Evolutionary conservation across 2,329 filamentous ascomycete genomes (phyloP), one percentile per base, ranked within the genome.

Genomic region (Sphaerulina musiva): DNA sequence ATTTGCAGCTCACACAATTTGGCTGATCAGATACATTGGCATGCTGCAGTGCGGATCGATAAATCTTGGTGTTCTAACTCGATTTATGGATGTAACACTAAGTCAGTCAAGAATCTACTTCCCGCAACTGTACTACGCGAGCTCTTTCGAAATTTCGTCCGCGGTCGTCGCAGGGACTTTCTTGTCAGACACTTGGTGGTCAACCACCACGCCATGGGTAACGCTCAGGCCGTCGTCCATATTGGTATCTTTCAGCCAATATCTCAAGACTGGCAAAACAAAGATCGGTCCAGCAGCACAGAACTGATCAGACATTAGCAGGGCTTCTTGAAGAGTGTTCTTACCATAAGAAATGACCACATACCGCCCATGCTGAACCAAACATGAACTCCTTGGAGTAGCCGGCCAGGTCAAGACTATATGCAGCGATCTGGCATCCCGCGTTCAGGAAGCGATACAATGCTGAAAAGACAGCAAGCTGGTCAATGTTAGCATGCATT

Each of bases 1-100:
- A 70, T 38, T 51, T 71, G 10, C 62, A 69, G 52, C 59, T 71
- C 38, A 69, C 67, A 34, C 68, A 70, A 51, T 38, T 56, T 32
- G 38, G 42, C 38, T 51, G 11, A 20, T 9, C 10, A 17, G 14
- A 1, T 17, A 44, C 10, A 6, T 26, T 26, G 41, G 4, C 10
- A 9, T 29, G 41, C 10, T 36, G 34, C 9, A 36, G 34, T 26
- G 26, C 26, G 6, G 26, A 26, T 26, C 26, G 4, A 26, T 26
- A 26, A 26, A 2, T 26, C 26, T 1, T 26, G 26, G 26, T 26
- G 4, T 26, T 26, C 2, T 26, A 2, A 1, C 26, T 26, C 26
- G 26, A 4, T 26, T 26, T 26, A 6, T 6, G 26, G 26, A 26
- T 26, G 1, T 26, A 4, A 6, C 26, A 4, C 4, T 6, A 26